Evolutionary conservation across 1,139 yeast species (phyloP).

Genomic region (Diutina mesorugosa): DNA sequence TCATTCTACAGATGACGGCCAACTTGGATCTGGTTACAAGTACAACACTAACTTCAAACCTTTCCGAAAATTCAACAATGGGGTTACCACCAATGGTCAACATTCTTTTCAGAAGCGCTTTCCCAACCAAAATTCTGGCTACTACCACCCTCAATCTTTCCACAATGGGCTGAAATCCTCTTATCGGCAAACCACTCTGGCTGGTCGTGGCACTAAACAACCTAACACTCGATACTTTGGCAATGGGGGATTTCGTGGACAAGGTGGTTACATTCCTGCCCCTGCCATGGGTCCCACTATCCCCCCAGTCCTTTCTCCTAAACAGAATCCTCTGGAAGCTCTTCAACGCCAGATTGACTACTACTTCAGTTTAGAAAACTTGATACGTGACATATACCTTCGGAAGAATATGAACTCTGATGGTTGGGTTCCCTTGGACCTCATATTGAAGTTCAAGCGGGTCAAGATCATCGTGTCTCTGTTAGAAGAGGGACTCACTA

Average conservation of each 20-base stretch:
- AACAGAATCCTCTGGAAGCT: conserved; percentile 1
- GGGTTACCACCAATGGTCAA: not conserved
- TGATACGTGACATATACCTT: conserved; percentile 67
- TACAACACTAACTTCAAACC: not conserved
- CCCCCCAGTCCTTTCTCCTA: conserved; percentile 1
- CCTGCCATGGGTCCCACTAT: not conserved
- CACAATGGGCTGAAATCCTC: not conserved
- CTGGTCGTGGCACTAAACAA: not conserved
- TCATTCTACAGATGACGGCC: not conserved
- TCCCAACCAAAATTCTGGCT: not conserved
- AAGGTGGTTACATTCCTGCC: not conserved
- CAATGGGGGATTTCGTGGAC: not conserved
- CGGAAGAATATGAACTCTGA: conserved; percentile 66
- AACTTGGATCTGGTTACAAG: not conserved
- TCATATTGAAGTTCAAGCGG: conserved; percentile 63
- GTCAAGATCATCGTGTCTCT: conserved; percentile 42
- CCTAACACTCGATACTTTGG: not conserved
- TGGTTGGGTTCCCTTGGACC: conserved; percentile 57
- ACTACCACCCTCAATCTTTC: not conserved
- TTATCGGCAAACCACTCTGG: not conserved
- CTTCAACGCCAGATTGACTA: conserved; percentile 55
- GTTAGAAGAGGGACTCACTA: conserved; percentile 15
- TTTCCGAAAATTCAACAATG: not conserved
- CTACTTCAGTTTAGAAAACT: conserved; percentile 79
- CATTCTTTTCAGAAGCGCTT: not conserved